These are phyloP conservation scores for Hibiscus tridactylites DNA, from an alignment of 345 rosid genomes.

Conservation along the genomic window DNA sequence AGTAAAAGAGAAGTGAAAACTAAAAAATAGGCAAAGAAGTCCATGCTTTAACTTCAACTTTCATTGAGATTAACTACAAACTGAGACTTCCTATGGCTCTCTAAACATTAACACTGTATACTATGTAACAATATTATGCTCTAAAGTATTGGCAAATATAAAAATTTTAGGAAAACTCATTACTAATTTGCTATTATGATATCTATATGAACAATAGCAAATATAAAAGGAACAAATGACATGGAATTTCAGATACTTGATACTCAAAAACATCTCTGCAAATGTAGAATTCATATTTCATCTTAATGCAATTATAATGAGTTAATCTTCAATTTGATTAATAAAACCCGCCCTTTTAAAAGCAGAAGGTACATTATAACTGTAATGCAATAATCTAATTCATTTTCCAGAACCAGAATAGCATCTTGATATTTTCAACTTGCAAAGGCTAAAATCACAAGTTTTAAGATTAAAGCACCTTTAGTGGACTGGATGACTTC, in stretches of 20 bases:
- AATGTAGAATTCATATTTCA: neutral
- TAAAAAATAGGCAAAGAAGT: neutral
- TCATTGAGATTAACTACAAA: neutral
- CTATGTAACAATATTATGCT: neutral
- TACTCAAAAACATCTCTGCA: neutral
- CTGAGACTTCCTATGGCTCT: neutral
- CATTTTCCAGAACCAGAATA: neutral
- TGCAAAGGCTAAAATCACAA: neutral
- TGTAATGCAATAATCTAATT: neutral
- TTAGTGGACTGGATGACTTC: slow-evolving; percentile 51
- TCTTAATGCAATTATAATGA: neutral
- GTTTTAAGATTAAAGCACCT: slow-evolving; percentile 29
- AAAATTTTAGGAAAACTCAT: too few relatives aligned
- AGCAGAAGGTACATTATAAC: neutral
- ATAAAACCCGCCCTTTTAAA: neutral
- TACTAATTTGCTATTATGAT: neutral
- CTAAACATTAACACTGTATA: neutral
- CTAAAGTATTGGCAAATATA: neutral
- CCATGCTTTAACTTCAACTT: neutral
- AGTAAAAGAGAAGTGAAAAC: neutral
- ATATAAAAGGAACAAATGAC: neutral
- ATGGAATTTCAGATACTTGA: neutral
- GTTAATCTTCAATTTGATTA: neutral
- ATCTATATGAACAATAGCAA: neutral
- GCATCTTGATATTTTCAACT: neutral